Conservation (phyloP, 208 protist species). For the Leishmania amazonensis region DNA sequence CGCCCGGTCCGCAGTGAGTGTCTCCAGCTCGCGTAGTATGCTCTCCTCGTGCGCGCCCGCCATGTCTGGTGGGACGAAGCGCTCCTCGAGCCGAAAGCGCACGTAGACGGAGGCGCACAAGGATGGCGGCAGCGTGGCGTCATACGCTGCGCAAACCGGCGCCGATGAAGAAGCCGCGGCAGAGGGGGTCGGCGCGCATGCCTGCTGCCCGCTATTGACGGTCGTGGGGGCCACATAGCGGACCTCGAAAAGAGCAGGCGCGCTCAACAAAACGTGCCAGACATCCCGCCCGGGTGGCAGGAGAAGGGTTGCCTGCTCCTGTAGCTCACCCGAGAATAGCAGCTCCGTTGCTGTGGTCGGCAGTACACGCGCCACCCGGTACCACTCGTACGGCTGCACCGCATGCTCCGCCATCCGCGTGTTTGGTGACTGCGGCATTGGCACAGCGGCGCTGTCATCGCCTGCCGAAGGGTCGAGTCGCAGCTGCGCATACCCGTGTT, state of each 20-base stretch:
- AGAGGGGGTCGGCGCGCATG: neutral
- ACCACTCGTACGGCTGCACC: slow-evolving; percentile 80
- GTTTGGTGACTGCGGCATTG: neutral
- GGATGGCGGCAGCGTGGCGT: slow-evolving; percentile 1
- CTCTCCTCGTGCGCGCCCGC: slow-evolving; percentile 10
- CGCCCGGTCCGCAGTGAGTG: slow-evolving; percentile 32
- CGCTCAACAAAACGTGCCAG: slow-evolving; percentile 77
- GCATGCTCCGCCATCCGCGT: slow-evolving; percentile 33
- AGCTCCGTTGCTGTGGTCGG: slow-evolving; percentile 36
- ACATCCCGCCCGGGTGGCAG: slow-evolving; percentile 53
- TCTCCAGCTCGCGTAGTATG: slow-evolving; percentile 30
- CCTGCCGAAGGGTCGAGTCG: neutral
- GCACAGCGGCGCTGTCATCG: neutral
- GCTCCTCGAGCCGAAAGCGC: slow-evolving; percentile 45
- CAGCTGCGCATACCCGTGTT: slow-evolving; percentile 31
- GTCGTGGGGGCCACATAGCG: neutral
- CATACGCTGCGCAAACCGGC: neutral
- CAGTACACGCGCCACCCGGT: slow-evolving; percentile 77
- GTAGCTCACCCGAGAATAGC: slow-evolving; percentile 40
- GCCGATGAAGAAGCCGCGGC: neutral
- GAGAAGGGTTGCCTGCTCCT: slow-evolving; percentile 35
- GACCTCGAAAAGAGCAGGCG: slow-evolving; percentile 46
- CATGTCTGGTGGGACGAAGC: slow-evolving; percentile 33
- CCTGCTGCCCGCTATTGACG: neutral
- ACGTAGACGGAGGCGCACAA: slow-evolving; percentile 28